phyloP scores from a whole-genome alignment of 2,329 filamentous ascomycete genomes.

The Monosporascus sp. region DNA sequence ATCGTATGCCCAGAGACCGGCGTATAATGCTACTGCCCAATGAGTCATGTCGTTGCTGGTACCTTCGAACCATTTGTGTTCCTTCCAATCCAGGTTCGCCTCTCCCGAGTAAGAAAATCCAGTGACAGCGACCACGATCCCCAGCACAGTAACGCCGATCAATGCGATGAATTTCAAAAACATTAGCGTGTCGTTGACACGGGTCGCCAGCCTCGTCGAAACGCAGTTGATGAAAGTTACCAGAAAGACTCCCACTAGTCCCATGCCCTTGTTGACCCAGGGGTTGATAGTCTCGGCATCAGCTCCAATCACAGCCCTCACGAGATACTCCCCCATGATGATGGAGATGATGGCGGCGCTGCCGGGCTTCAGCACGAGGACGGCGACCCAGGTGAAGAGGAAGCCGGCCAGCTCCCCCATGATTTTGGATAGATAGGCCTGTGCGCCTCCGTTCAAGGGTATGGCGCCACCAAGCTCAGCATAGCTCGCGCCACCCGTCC shows the following conservation, averaged over 20 bases:
- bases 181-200: constrained; percentile 90
- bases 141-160: constrained; percentile 78
- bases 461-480: constrained; percentile 95
- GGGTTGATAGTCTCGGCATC: constrained; percentile 74
- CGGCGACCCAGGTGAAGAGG: constrained; percentile 92
- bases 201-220: constrained; percentile 81
- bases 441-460: constrained; percentile 87
- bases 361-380: constrained; percentile 89
- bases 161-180: constrained; percentile 93
- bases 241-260: constrained; percentile 65
- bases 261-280: constrained; percentile 89
- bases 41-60: constrained; percentile 74
- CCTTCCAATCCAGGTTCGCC: constrained; percentile 82
- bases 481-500: constrained; percentile 93
- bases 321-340: constrained; percentile 97
- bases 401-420: constrained; percentile 92
- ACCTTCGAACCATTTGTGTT: constrained; percentile 79
- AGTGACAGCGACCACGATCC: constrained; percentile 83
- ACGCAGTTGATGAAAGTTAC: constrained; percentile 87
- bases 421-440: constrained; percentile 92
- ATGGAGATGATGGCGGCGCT: constrained; percentile 92
- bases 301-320: constrained; percentile 79
- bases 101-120: constrained; percentile 73
- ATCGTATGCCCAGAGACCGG: constrained; percentile 95
- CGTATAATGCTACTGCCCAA: constrained; percentile 93